A percentile compares a stretch with the other conserved stretches of the same genome.
phyloP scores from a whole-genome alignment of 1,284 basidiomycete species.

The Malassezia brasiliensis region DNA sequence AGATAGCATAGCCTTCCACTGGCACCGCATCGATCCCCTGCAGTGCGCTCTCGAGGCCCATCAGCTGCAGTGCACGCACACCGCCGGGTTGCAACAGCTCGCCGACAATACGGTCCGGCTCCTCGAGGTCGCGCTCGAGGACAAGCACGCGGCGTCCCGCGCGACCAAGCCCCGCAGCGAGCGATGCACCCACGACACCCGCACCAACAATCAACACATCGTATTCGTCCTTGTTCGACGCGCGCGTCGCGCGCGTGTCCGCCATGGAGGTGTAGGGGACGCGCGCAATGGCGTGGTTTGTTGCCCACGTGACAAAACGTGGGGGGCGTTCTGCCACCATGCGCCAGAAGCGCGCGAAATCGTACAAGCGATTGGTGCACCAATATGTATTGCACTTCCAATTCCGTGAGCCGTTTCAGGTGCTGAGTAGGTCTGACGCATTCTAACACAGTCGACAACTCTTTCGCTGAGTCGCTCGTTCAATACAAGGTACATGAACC shows the following conservation, averaged over 20 bases:
- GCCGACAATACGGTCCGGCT: slow-evolving; percentile 93
- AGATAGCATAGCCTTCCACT: slow-evolving; percentile 77
- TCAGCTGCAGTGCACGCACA: slow-evolving; percentile 62
- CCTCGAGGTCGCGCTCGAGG: slow-evolving; percentile 61
- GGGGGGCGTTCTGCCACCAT: slow-evolving; percentile 14
- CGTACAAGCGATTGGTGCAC: slow-evolving; percentile 40
- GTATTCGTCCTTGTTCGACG: not conserved
- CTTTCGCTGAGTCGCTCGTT: slow-evolving; percentile 31
- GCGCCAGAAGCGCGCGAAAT: slow-evolving; percentile 43
- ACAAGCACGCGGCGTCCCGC: slow-evolving; percentile 52
- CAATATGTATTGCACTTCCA: slow-evolving; percentile 39
- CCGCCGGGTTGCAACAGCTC: slow-evolving; percentile 94
- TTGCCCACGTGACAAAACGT: not conserved
- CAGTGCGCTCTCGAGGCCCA: slow-evolving; percentile 64
- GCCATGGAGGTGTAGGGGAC: not conserved
- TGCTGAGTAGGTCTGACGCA: slow-evolving; percentile 19
- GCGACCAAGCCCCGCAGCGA: slow-evolving; percentile 39
- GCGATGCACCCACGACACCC: slow-evolving; percentile 42
- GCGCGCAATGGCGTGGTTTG: not conserved
- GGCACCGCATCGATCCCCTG: slow-evolving; percentile 80
- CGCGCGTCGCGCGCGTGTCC: not conserved
- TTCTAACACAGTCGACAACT: slow-evolving; percentile 25
- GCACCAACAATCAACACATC: slow-evolving; percentile 45
- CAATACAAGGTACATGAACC: slow-evolving; percentile 29
- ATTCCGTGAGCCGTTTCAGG: slow-evolving; percentile 43